Evolutionary conservation across 2,329 filamentous ascomycete genomes (phyloP).

Genomic region (Neofusicoccum cordaticola): DNA sequence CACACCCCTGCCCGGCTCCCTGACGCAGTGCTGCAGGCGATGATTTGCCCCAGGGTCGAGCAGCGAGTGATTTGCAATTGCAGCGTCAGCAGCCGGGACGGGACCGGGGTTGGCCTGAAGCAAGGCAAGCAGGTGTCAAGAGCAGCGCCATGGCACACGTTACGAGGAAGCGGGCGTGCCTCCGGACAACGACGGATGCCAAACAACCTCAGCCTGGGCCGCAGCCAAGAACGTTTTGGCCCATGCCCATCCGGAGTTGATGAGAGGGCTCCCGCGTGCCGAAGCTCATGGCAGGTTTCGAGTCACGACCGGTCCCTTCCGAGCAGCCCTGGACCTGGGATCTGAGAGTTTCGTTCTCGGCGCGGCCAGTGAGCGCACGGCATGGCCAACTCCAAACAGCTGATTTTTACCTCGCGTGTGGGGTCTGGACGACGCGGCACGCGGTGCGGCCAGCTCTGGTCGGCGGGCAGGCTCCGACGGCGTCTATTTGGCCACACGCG

Average conservation of each 20-base stretch:
- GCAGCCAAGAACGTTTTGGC: slow-evolving; percentile 1
- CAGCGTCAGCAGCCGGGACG: slow-evolving; percentile 7
- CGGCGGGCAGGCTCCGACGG: neutral
- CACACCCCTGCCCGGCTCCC: neutral
- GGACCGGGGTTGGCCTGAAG: neutral
- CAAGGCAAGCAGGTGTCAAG: neutral
- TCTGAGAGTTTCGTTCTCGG: neutral
- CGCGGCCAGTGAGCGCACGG: neutral
- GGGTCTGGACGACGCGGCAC: slow-evolving; percentile 9
- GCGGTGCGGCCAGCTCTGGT: neutral
- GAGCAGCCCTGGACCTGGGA: neutral
- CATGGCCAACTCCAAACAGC: neutral
- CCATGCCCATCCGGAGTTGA: neutral
- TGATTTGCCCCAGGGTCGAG: slow-evolving; percentile 8
- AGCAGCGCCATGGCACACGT: neutral
- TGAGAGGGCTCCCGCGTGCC: neutral
- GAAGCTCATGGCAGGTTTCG: neutral
- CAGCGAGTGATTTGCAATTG: slow-evolving; percentile 16
- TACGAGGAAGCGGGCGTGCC: slow-evolving; percentile 1
- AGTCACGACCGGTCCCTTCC: slow-evolving; percentile 2
- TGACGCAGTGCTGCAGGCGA: slow-evolving; percentile 9
- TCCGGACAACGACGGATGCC: slow-evolving; percentile 5
- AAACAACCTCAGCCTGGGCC: neutral
- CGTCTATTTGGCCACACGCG: neutral
- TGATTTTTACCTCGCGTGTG: slow-evolving; percentile 7